phyloP scores from a whole-genome alignment of 768 basidiomycete genomes.

The Calocybe indica region DNA sequence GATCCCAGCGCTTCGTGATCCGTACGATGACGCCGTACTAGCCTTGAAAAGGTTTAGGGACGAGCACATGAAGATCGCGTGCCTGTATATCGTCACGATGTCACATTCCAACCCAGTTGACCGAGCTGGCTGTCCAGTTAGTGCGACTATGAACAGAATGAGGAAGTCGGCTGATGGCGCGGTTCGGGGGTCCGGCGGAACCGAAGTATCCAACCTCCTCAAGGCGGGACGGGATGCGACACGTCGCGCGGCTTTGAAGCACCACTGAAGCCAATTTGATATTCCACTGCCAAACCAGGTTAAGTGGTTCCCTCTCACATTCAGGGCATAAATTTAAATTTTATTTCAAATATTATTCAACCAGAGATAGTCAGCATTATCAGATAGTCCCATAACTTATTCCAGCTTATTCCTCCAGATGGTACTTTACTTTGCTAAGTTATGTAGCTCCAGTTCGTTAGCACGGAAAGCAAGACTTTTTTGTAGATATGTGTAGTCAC shows the following conservation, averaged over 20 bases:
- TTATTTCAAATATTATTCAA: no score
- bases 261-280: slow-evolving; percentile 16
- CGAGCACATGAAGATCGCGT: slow-evolving; percentile 84
- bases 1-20: slow-evolving; percentile 54
- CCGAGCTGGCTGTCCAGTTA: slow-evolving; percentile 43
- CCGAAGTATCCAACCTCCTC: slow-evolving; percentile 70
- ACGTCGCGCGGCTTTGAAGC: slow-evolving; percentile 47
- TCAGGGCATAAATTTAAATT: no score
- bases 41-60: slow-evolving; percentile 83
- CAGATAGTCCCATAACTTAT: no score
- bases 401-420: no score
- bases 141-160: slow-evolving; percentile 44
- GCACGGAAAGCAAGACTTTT: no score
- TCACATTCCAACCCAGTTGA: slow-evolving; percentile 49
- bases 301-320: no score
- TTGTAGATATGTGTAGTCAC: background rate
- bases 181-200: slow-evolving; percentile 86
- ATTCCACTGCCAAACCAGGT: no score
- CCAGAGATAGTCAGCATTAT: no score
- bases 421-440: no score
- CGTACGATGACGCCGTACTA: slow-evolving; percentile 75
- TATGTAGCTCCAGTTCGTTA: no score
- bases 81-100: slow-evolving; percentile 84
- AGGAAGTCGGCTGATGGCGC: slow-evolving; percentile 43
- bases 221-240: slow-evolving; percentile 93